Evolutionary conservation across 106 monocot species (phyloP).

Genomic region (Vanilla planifolia): DNA sequence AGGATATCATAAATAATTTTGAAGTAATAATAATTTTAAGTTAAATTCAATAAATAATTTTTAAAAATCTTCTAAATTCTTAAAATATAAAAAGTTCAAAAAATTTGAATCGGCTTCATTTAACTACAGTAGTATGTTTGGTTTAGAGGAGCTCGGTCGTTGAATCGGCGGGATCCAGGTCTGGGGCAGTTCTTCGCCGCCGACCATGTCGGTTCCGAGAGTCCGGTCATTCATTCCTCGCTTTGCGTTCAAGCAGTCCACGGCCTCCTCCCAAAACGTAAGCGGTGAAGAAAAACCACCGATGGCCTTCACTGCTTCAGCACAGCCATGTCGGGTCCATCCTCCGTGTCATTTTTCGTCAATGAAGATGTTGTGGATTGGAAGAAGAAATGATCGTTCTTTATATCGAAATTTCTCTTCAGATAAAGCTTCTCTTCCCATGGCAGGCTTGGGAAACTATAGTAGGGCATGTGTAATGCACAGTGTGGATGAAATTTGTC

Average conservation of each 20-base stretch:
- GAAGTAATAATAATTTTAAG: too few species aligned
- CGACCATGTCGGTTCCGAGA: not conserved
- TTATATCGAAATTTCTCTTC: conserved; percentile 16
- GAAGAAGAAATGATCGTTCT: not conserved
- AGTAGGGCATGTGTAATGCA: conserved; percentile 7
- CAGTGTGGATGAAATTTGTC: conserved; percentile 37
- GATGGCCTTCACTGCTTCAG: not conserved
- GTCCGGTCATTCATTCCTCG: not conserved
- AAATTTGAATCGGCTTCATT: too few species aligned
- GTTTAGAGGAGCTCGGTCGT: too few species aligned
- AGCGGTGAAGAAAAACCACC: not conserved
- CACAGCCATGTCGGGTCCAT: not conserved
- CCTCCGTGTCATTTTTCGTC: not conserved
- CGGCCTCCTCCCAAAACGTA: not conserved
- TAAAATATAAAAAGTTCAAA: too few species aligned
- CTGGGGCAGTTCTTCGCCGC: not conserved
- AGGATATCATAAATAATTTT: too few species aligned
- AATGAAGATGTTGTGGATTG: too few species aligned
- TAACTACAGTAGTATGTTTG: too few species aligned
- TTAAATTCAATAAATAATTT: too few species aligned
- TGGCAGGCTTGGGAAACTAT: not conserved
- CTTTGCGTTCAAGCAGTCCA: too few species aligned
- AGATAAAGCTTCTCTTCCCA: conserved; percentile 14
- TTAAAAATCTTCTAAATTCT: too few species aligned
- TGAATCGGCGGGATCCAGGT: too few species aligned